Conservation (phyloP, 495 filamentous ascomycete genomes). For the Neurospora discreta region DNA sequence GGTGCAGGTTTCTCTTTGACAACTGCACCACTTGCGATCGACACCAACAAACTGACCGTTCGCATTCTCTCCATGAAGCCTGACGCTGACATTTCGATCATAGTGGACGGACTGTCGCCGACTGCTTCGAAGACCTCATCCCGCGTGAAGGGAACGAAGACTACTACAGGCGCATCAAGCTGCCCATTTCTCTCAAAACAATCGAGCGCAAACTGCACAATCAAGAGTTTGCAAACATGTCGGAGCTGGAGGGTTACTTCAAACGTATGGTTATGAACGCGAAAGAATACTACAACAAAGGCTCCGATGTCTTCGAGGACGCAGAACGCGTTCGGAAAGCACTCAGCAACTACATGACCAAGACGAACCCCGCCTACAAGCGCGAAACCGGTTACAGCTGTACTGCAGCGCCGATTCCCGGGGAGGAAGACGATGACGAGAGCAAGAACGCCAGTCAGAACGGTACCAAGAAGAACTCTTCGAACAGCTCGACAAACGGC, state of each 20-base stretch:
- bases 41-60: neutral
- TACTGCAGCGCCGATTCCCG: slow-evolving; percentile 48
- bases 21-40: neutral
- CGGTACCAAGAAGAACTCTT: neutral
- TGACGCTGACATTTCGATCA: slow-evolving; percentile 8
- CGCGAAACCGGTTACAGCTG: slow-evolving; percentile 43
- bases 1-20: neutral
- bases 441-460: slow-evolving; percentile 1
- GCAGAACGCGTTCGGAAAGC: slow-evolving; percentile 67
- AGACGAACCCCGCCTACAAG: slow-evolving; percentile 62
- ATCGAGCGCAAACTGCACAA: slow-evolving; percentile 60
- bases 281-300: slow-evolving; percentile 58
- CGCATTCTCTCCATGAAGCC: neutral
- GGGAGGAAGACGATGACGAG: slow-evolving; percentile 19
- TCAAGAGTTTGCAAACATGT: slow-evolving; percentile 49
- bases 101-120: slow-evolving; percentile 57
- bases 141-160: slow-evolving; percentile 49
- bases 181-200: slow-evolving; percentile 65
- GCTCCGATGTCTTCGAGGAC: slow-evolving; percentile 55
- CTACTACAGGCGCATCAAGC: slow-evolving; percentile 60
- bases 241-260: slow-evolving; percentile 57
- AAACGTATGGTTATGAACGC: slow-evolving; percentile 71
- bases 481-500: neutral
- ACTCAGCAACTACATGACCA: slow-evolving; percentile 63
- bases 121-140: slow-evolving; percentile 59